These are phyloP conservation scores for Takashimella tepidaria DNA, from an alignment of 1,284 basidiomycete genomes.

Conservation along the genomic window DNA sequence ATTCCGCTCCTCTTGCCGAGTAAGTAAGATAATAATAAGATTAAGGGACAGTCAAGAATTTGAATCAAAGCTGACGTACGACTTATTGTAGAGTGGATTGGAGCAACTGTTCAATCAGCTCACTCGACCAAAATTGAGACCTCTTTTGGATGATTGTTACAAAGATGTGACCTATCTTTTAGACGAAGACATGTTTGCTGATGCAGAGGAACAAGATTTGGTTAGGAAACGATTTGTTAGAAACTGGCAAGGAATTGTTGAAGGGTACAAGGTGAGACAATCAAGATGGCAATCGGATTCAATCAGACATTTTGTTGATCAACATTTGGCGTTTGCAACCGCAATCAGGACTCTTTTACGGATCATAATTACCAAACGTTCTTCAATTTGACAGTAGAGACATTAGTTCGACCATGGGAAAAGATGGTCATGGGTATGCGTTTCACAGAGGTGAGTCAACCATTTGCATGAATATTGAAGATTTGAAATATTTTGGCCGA, in stretches of 20 bases:
- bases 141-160: slow-evolving; percentile 79
- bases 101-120: slow-evolving; percentile 94
- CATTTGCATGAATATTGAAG: no score
- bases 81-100: slow-evolving; percentile 63
- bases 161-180: slow-evolving; percentile 81
- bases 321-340: no score
- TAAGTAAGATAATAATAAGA: no score
- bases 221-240: slow-evolving; percentile 81
- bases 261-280: slow-evolving; percentile 69
- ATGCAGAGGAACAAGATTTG: slow-evolving; percentile 76
- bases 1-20: slow-evolving; percentile 66
- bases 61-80: no score
- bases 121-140: slow-evolving; percentile 75
- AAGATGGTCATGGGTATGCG: slow-evolving; percentile 71
- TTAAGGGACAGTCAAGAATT: no score
- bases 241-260: slow-evolving; percentile 74
- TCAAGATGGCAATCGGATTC: not conserved
- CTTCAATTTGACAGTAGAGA: slow-evolving; percentile 77
- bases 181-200: slow-evolving; percentile 78
- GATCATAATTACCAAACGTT: slow-evolving; percentile 81
- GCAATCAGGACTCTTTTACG: slow-evolving; percentile 67
- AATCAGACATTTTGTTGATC: not conserved
- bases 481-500: no score
- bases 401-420: slow-evolving; percentile 89
- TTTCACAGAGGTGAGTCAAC: slow-evolving; percentile 70